phyloP scores from a whole-genome alignment of 2,329 filamentous ascomycete genomes.

The Elsinoe ampelina region DNA sequence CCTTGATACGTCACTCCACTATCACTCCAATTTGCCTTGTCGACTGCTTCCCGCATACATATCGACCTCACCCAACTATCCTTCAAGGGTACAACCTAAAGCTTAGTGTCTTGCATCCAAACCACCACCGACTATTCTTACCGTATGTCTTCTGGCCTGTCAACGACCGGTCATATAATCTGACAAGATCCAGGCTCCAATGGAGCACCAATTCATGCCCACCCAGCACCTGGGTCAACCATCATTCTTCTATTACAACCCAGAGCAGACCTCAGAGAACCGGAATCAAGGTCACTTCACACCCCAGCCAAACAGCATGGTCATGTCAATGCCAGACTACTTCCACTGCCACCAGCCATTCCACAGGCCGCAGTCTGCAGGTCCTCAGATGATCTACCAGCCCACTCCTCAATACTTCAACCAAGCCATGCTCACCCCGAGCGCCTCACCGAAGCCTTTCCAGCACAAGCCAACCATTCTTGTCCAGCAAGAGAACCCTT shows the following conservation, averaged over 20 bases:
- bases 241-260: slow-evolving; percentile 80
- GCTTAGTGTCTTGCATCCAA: not conserved
- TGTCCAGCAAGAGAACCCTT: slow-evolving; percentile 48
- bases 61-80: not conserved
- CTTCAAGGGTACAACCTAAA: not conserved
- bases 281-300: slow-evolving; percentile 70
- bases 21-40: slow-evolving; percentile 9
- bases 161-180: not conserved
- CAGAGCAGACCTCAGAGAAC: slow-evolving; percentile 62
- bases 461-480: slow-evolving; percentile 68
- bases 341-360: slow-evolving; percentile 23
- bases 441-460: slow-evolving; percentile 64
- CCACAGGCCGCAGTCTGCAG: slow-evolving; percentile 24
- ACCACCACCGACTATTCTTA: slow-evolving; percentile 2
- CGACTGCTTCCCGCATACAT: slow-evolving; percentile 5
- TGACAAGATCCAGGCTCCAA: slow-evolving; percentile 17
- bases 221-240: slow-evolving; percentile 52
- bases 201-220: slow-evolving; percentile 28
- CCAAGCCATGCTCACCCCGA: slow-evolving; percentile 60
- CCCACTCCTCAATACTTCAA: slow-evolving; percentile 46
- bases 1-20: slow-evolving; percentile 7
- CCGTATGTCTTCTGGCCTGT: not conserved
- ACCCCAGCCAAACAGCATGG: slow-evolving; percentile 43
- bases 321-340: slow-evolving; percentile 30
- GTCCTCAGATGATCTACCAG: slow-evolving; percentile 30